Conservation (phyloP, 495 filamentous ascomycete genomes). For the Copromyces sp. region DNA sequence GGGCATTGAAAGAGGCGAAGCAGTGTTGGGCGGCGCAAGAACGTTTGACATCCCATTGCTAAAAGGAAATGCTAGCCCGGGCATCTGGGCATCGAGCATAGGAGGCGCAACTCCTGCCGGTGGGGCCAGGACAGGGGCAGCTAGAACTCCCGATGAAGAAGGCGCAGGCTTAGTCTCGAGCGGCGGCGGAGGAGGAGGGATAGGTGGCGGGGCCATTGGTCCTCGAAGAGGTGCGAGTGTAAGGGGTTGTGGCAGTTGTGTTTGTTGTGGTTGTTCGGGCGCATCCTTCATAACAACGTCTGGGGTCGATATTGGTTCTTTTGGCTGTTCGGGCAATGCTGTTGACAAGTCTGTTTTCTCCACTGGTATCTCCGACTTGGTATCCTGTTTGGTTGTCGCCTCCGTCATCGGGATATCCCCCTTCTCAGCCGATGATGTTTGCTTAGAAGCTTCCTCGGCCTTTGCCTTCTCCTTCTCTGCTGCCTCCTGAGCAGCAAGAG, state of each 20-base stretch:
- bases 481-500: slow-evolving; percentile 18
- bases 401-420: neutral
- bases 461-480: slow-evolving; percentile 10
- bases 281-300: neutral
- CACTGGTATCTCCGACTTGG: neutral
- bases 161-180: slow-evolving; percentile 21
- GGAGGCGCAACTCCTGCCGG: slow-evolving; percentile 13
- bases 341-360: neutral
- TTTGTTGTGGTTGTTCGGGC: neutral
- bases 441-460: slow-evolving; percentile 13
- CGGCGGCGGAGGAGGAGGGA: slow-evolving; percentile 21
- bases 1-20: slow-evolving; percentile 28
- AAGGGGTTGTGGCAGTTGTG: neutral
- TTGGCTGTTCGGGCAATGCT: neutral
- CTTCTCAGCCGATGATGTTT: slow-evolving; percentile 10
- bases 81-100: slow-evolving; percentile 15
- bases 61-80: slow-evolving; percentile 12
- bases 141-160: slow-evolving; percentile 28
- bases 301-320: neutral
- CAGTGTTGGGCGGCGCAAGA: slow-evolving; percentile 35
- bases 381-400: neutral
- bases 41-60: slow-evolving; percentile 23
- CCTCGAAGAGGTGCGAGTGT: slow-evolving; percentile 8
- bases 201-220: slow-evolving; percentile 6
- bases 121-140: slow-evolving; percentile 29